Conservation (phyloP, 306 rosid species). For the Glycine latifolia region DNA sequence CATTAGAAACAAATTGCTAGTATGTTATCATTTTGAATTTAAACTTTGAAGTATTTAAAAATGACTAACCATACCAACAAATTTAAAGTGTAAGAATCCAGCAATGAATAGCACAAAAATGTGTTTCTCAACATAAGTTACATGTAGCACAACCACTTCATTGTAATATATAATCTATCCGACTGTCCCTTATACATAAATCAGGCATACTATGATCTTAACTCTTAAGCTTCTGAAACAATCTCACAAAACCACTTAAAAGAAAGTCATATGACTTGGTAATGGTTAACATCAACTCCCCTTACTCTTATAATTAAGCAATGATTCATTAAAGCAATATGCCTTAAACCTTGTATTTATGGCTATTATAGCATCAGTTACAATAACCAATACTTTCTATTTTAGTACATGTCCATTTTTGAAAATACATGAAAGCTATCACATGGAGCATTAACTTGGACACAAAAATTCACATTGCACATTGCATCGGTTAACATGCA, state of each 20-base stretch:
- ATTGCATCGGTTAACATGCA: neutral
- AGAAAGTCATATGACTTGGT: neutral
- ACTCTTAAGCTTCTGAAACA: slow-evolving; percentile 32
- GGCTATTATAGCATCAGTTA: neutral
- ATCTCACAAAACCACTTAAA: neutral
- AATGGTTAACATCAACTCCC: slow-evolving; percentile 5
- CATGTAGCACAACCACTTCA: neutral
- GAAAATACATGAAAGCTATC: too few relatives aligned
- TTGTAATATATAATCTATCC: slow-evolving; percentile 9
- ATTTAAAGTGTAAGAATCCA: neutral
- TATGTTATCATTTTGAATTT: neutral
- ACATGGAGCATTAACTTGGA: too few relatives aligned
- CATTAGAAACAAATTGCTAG: neutral
- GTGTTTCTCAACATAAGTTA: slow-evolving; percentile 5
- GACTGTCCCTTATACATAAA: neutral
- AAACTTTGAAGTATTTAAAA: neutral
- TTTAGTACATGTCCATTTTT: too few relatives aligned
- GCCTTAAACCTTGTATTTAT: slow-evolving; percentile 19
- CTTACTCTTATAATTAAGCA: slow-evolving; percentile 6
- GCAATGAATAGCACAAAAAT: slow-evolving; percentile 10
- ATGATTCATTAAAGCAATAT: slow-evolving; percentile 3
- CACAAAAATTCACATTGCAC: too few relatives aligned
- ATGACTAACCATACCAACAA: slow-evolving; percentile 5
- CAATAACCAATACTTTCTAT: too few relatives aligned
- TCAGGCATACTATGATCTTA: slow-evolving; percentile 1